A percentile compares a stretch with the other conserved stretches of the same genome.
Conservation (phyloP, 768 basidiomycete species). For the Boletus edulis region DNA sequence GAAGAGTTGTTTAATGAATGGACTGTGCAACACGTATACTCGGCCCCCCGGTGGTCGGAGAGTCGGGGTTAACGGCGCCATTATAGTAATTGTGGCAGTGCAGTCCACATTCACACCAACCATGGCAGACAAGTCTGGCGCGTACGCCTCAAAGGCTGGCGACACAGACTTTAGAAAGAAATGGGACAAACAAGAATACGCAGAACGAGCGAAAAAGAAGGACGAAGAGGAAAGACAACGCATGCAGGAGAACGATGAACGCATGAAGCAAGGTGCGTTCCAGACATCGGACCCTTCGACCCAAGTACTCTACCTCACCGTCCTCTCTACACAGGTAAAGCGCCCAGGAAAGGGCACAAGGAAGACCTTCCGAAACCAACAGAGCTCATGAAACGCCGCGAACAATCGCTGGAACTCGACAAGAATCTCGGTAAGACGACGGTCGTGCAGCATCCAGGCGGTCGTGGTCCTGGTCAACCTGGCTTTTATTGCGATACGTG, state of each 20-base stretch:
- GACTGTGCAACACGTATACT: not conserved
- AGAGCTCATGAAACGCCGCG: conserved; percentile 88
- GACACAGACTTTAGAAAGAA: conserved; percentile 84
- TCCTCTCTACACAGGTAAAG: conserved; percentile 61
- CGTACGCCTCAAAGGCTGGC: conserved; percentile 37
- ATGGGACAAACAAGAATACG: conserved; percentile 95
- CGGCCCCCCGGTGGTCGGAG: not conserved
- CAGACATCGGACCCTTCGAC: not conserved
- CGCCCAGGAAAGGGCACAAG: conserved; percentile 58
- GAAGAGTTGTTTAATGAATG: no score
- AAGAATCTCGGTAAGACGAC: conserved; percentile 95
- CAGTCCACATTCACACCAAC: not conserved
- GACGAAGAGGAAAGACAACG: conserved; percentile 78
- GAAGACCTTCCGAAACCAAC: conserved; percentile 92
- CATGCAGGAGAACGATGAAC: conserved; percentile 84
- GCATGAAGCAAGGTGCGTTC: conserved; percentile 72
- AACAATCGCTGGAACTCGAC: conserved; percentile 81
- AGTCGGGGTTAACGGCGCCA: no score
- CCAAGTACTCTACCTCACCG: not conserved
- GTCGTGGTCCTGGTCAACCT: conserved; percentile 84
- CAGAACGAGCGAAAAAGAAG: conserved; percentile 78
- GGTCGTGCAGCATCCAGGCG: conserved; percentile 84
- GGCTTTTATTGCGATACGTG: conserved; percentile 95
- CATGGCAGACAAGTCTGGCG: conserved; percentile 34
- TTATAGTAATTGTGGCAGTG: not conserved